Base-by-base conservation (phyloP, 371 early-diverging fungal genomes). In the Mortierella sp. region DNA sequence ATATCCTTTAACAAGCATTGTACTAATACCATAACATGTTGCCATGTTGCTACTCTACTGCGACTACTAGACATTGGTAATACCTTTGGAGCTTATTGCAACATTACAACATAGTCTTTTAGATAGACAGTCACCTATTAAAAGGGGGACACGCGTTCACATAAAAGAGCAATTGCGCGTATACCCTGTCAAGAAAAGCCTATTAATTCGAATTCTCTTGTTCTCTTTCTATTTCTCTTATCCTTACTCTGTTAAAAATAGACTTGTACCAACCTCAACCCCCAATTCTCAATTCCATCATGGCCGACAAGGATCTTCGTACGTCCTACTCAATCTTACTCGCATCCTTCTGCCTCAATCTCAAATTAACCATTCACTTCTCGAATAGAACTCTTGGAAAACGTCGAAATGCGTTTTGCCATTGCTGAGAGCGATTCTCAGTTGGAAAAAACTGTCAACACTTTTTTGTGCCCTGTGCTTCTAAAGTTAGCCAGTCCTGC, bases 401-500 rank as follows among this genome's bases (percentile, higher is more conserved):
- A 89, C 53, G 96, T 96, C 49, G 96, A 95, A 84, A 79, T 97
- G 34, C 89, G 92, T 42, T 88, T 97, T 59, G 97, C 96, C n/a
- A 76, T 97, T 72, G 91, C 95, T 26, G 89, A 88, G 63, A 91
- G 91, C 0, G 91, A 93, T 73, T 87, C 88, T 5, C 90, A 94
- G 64, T 83, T 97, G 66, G 92, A 94, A 79, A 89, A 88, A 55
- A 88, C 87, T 19, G 83, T 96, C 35, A 80, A 72, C 34, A 83
- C 86, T 35, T 92, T 95, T 67, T 86, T 97, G 28, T 86, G 90
- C 2, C 95, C 96, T 4, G 87, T 95, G 0, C 83, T 97, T 12
- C 75, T 91, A 57, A 96, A 95, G 64, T 85, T 95, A 9, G 86
- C 86, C 28, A 88, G 88, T 43, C 87, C 89, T 6, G 80, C 90